Evolutionary conservation across 1,284 basidiomycete genomes (phyloP), one percentile per base, ranked within the genome.

Genomic region (Heterobasidion irregulare): DNA sequence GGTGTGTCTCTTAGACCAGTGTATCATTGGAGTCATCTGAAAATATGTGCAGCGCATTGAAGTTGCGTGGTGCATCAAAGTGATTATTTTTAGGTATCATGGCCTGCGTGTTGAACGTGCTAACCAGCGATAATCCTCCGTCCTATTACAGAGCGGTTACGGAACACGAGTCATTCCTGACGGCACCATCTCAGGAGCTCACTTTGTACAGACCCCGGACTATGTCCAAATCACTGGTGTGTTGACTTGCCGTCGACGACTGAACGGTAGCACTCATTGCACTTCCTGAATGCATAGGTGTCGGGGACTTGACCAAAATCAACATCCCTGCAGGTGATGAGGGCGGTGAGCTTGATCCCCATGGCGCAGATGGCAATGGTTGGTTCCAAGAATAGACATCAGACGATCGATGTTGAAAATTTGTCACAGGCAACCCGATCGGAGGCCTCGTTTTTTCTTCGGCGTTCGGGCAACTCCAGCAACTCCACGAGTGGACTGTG

Each of bases 91-190:
- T 6, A 62, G 62, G 41, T 58, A n/a, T 41, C 38, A 60, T 47
- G 59, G 53, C 52, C 36, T 32, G 32, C 35, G 15, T 18, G 33
- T 41, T 50, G 52, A 18, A 46, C 44, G 53, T 35, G 32, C 12
- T 5, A 10, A 8, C 16, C 48, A 16, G 18, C 18, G 35, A 9
- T 9, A 2, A 43, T 41, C 26, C 32, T 41, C 12, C 18, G 26
- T 32, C 6, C 52, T 50, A 48, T 54, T 4, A 10, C 66, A 74
- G 80, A 68, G 72, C 57, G 80, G 80, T 41, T 80, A 80, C 55
- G 86, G 86, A 19, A 83, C 84, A 5, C 83, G 86, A 47, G 68
- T 90, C 58, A 90, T 94, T 60, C 91, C 90, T 18, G 76, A 83
- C 56, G 89, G 86, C 18, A 72, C 87, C 15, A 81, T 93, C 65